Base-by-base conservation (phyloP, 208 protist genomes). In the Leishmania braziliensis region DNA sequence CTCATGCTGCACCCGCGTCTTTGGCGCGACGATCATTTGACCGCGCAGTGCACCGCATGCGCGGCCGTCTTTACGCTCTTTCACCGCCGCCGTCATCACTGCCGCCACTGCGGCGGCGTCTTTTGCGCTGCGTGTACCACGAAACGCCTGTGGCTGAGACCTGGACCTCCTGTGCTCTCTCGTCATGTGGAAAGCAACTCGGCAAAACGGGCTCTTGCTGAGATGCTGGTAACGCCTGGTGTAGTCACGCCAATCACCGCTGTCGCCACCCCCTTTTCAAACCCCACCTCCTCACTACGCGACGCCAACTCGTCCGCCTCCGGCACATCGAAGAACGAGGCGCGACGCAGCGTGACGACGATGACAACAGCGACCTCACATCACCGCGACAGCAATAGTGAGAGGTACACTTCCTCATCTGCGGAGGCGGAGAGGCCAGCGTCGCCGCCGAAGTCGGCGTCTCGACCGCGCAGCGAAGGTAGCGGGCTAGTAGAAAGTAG, bases 41-140 rank as follows among this genome's bases (percentile, higher is more conserved):
- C 80, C 5, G 78, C 51, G 36, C 72, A 65, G 20, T 92, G 89
- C 58, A 53, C 53, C 29, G 33, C 29, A 8, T 92, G 89, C 51
- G 43, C 53, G 8, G 70, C 43, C 8, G n/a, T 53, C 60, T 92
- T 92, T 29, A 77, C 78, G 48, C 79, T 86, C 36, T 63, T 87
- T n/a, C 74, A 81, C 9, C 79, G 80, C 26, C 86, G 89, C 18
- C 86, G 89, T 8, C 89, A 92, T 65, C 89, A 92, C 84, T 92
- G 89, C 62, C 89, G 89, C 14, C 86, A 88, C 69, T 92, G 89
- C 78, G 89, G 89, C 33, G 50, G 58, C n/a, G 73, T 92, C 39
- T 88, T 90, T 54, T 92, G 89, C 65, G 56, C 68, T 23, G 46
- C 29, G 4, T 92, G 89, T 78, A 82, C 76, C 5, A 51, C n/a